Conservation (phyloP, 805 yeast species). For the Spathaspora sp. region DNA sequence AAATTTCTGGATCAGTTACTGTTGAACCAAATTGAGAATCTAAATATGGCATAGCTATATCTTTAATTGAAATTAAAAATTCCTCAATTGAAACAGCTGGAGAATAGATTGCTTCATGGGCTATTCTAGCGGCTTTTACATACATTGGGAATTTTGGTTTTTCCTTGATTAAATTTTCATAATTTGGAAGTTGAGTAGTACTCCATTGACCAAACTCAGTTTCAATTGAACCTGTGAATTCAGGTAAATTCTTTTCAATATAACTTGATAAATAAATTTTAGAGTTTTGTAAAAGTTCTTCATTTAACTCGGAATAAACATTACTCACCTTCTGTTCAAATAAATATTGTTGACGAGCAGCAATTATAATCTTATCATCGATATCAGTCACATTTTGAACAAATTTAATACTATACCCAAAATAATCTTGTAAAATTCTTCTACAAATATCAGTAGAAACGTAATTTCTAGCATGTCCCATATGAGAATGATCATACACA, state of each 20-base stretch:
- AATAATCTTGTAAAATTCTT: conserved; percentile 83
- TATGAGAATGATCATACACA: conserved; percentile 91
- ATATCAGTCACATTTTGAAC: conserved; percentile 98
- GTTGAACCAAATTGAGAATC: conserved; percentile 71
- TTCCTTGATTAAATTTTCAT: conserved; percentile 44
- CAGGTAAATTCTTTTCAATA: conserved; percentile 53
- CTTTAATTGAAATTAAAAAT: conserved; percentile 57
- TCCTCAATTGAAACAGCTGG: conserved; percentile 21
- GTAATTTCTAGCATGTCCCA: conserved; percentile 98
- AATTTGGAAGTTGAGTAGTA: conserved; percentile 31
- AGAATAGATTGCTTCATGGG: conserved; percentile 43
- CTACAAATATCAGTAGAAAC: conserved; percentile 93
- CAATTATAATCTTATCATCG: conserved; percentile 92
- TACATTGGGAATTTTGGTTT: conserved; percentile 91
- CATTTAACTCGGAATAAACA: conserved; percentile 22
- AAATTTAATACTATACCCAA: conserved; percentile 82
- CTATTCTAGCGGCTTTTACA: conserved; percentile 54
- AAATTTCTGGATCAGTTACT: conserved; percentile 81
- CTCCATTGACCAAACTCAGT: conserved; percentile 52
- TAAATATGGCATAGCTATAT: conserved; percentile 67
- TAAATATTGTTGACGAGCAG: conserved; percentile 86
- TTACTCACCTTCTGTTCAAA: conserved; percentile 55
- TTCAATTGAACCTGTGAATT: conserved; percentile 21
- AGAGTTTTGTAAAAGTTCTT: conserved; percentile 36
- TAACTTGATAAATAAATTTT: conserved; percentile 46